Evolutionary conservation across 129 eudicot species (phyloP), one percentile per base, ranked within the genome.

Genomic region (Erigeron canadensis): DNA sequence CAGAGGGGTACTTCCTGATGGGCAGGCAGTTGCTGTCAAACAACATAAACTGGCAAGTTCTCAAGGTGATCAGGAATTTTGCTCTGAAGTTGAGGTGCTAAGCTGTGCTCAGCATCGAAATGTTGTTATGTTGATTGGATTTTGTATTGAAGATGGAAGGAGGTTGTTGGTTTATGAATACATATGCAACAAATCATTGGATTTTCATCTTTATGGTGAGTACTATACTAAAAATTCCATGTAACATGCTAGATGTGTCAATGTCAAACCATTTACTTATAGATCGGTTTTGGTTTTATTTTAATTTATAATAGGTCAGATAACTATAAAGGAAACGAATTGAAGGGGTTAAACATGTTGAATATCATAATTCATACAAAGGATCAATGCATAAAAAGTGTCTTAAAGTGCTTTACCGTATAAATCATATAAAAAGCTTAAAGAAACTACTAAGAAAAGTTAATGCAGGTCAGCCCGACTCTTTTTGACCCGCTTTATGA

Each of bases 21-120:
- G 99, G n/a, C 97, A 82, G 72, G 80, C 80, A 0, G 83, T 95
- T 28, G 99, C 99, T 18, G 99, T 95, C 38, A 95, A 95, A 82
- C 99, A 95, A 46, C 97, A 95, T 75, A 95, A 93, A 74, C 64
- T 93, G 82, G 96, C 98, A 7, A 93, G 98, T 78, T 82, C 92
- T 69, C 98, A 93, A 78, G 98, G 98, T 15, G 98, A 93, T 82
- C 88, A 84, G 63, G 98, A 93, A 75, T 93, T 94, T 67, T 94
- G 92, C 75, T 89, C 98, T 5, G 98, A 94, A 82, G 96, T 94
- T 53, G 98, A 94, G 86, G 98, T 94, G 7, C 76, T 94, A 46
- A 94, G 96, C 74, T 89, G 98, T 54, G 98, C 98, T 41, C 98
- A 89, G 74, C 98, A 94, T 79, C 88, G 98, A 1, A 94, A 94